Conservation (phyloP, 202 grass and related monocot species). For the Carex arenaria region DNA sequence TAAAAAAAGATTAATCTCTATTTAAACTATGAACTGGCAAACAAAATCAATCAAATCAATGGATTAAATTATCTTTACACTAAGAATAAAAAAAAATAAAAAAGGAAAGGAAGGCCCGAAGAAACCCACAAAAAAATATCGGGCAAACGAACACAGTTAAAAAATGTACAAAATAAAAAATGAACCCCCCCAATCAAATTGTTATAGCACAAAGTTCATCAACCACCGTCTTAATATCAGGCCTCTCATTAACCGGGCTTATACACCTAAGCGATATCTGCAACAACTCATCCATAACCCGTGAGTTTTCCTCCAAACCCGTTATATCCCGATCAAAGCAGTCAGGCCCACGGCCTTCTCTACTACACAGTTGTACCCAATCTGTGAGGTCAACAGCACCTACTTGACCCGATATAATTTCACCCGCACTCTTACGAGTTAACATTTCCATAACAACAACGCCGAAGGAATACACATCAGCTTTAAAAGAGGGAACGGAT, state of each 20-base stretch:
- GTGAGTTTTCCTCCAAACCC: conserved; percentile 78
- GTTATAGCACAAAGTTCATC: conserved; percentile 87
- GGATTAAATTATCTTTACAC: conserved; percentile 96
- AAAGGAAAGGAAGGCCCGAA: conserved; percentile 71
- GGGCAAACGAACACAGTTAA: conserved; percentile 42
- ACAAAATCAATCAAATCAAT: conserved; percentile 86
- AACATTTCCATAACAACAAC: conserved; percentile 90
- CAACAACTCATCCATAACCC: conserved; percentile 90
- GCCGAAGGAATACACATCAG: conserved; percentile 87
- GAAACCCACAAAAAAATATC: conserved; percentile 64
- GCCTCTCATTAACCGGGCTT: conserved; percentile 92
- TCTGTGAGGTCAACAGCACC: conserved; percentile 94
- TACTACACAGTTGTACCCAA: conserved; percentile 98
- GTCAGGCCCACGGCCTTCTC: conserved; percentile 84
- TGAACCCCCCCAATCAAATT: conserved; percentile 48
- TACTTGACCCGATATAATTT: conserved; percentile 91
- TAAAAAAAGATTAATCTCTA: conserved; percentile 6
- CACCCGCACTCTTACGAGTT: conserved; percentile 82
- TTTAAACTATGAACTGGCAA: conserved; percentile 20
- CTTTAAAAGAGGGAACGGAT: conserved; percentile 63
- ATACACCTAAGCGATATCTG: conserved; percentile 81
- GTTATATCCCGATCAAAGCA: conserved; percentile 93
- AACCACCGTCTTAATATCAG: conserved; percentile 89
- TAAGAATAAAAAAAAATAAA: conserved; percentile 41
- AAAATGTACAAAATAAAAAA: conserved; percentile 51